Percentiles rank a stretch among this genome's conserved stretches.
phyloP scores from a whole-genome alignment of 495 filamentous ascomycete genomes.

The Penicillium steckii region DNA sequence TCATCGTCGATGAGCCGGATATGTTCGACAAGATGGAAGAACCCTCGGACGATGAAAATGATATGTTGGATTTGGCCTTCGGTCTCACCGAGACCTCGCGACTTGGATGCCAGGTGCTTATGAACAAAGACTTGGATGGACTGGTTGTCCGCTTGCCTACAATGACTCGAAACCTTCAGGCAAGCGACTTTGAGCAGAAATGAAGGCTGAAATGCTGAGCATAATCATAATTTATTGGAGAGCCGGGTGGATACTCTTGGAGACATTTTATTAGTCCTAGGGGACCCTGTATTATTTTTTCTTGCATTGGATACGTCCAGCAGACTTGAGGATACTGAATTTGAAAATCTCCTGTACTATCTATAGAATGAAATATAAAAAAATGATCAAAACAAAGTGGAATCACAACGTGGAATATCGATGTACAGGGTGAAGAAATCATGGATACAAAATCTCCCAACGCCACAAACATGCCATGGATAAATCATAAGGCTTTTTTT shows the following conservation, averaged over 20 bases:
- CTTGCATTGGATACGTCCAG: slow-evolving; percentile 18
- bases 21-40: slow-evolving; percentile 91
- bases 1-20: slow-evolving; percentile 80
- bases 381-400: not conserved
- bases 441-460: slow-evolving; percentile 26
- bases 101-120: slow-evolving; percentile 91
- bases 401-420: slow-evolving; percentile 4
- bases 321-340: slow-evolving; percentile 22
- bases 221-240: not conserved
- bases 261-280: slow-evolving; percentile 11
- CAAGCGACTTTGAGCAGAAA: slow-evolving; percentile 74
- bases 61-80: slow-evolving; percentile 97
- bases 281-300: slow-evolving; percentile 26
- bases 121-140: slow-evolving; percentile 87
- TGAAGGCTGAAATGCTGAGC: slow-evolving; percentile 9
- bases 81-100: slow-evolving; percentile 93
- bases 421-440: slow-evolving; percentile 20
- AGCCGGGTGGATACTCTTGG: not conserved
- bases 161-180: slow-evolving; percentile 96
- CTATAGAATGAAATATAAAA: slow-evolving; percentile 7
- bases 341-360: slow-evolving; percentile 31
- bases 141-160: slow-evolving; percentile 77
- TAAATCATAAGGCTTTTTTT: slow-evolving; percentile 19
- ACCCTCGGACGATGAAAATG: slow-evolving; percentile 95
- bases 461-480: slow-evolving; percentile 40